These are phyloP conservation scores for Selaginella moellendorffii DNA, from an alignment of 75 land plant genomes.

Conservation along the genomic window DNA sequence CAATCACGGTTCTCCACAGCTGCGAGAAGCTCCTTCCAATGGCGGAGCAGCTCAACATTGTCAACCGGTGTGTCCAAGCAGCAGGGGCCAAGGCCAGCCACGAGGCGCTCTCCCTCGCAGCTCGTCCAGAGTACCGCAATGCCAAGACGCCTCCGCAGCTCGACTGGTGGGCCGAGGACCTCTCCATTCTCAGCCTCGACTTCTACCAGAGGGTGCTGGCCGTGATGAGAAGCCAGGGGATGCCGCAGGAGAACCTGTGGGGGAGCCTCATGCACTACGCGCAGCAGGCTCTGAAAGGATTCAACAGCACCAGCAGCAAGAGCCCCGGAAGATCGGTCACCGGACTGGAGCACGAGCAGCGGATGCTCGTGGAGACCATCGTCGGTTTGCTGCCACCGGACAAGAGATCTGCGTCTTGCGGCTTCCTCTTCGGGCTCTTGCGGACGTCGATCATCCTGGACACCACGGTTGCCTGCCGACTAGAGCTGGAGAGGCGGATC, in stretches of 20 bases:
- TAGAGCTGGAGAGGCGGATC: conserved; percentile 2
- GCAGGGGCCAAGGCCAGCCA: conserved; percentile 27
- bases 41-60: conserved; percentile 42
- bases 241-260: conserved; percentile 33
- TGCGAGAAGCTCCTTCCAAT: conserved; percentile 22
- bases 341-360: conserved; percentile 28
- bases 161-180: conserved; percentile 63
- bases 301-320: conserved; percentile 19
- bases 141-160: conserved; percentile 1
- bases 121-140: conserved; percentile 12
- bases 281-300: conserved; percentile 24
- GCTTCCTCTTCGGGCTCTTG: conserved; percentile 1
- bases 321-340: conserved; percentile 21
- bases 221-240: conserved; percentile 35
- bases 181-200: conserved; percentile 42
- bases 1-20: conserved; percentile 30
- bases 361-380: conserved; percentile 38
- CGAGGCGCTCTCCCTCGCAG: conserved; percentile 52
- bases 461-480: neutral
- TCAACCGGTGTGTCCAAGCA: conserved; percentile 39
- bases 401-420: conserved; percentile 10
- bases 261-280: conserved; percentile 49
- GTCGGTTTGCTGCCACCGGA: conserved; percentile 39
- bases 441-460: neutral
- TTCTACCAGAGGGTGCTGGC: conserved; percentile 34